Evolutionary conservation across 495 filamentous ascomycete genomes (phyloP).

Genomic region (Lophiotrema nucula): DNA sequence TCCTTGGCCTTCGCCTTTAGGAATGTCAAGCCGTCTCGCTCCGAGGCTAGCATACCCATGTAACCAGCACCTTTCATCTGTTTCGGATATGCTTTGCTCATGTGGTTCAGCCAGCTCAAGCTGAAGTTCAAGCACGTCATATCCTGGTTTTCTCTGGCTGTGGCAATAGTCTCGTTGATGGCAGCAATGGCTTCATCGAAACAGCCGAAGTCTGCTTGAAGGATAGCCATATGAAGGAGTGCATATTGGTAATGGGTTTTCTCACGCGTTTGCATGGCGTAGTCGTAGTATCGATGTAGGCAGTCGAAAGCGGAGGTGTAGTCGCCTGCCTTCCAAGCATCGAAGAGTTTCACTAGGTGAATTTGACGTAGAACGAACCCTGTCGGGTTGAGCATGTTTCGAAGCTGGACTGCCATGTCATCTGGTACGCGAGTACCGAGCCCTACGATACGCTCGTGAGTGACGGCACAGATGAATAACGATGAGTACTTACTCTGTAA

Average conservation of each 20-base stretch:
- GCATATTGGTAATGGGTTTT: constrained; percentile 94
- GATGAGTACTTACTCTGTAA: constrained; percentile 66
- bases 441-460: constrained; percentile 41
- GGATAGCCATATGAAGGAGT: constrained; percentile 85
- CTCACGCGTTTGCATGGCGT: constrained; percentile 85
- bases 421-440: constrained; percentile 69
- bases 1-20: constrained; percentile 88
- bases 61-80: constrained; percentile 69
- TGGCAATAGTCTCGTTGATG: constrained; percentile 89
- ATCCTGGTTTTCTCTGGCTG: constrained; percentile 88
- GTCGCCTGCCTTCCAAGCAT: constrained; percentile 88
- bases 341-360: constrained; percentile 83
- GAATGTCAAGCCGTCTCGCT: constrained; percentile 78
- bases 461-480: not conserved
- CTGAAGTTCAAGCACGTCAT: constrained; percentile 92
- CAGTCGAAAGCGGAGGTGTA: constrained; percentile 86
- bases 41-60: constrained; percentile 70
- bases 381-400: constrained; percentile 62
- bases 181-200: constrained; percentile 86
- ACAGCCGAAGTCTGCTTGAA: constrained; percentile 94
- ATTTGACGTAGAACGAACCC: constrained; percentile 67
- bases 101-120: constrained; percentile 96
- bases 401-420: constrained; percentile 64
- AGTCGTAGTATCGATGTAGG: constrained; percentile 95
- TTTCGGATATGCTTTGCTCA: constrained; percentile 78